Evolutionary conservation across 192 early-diverging fungal genomes (phyloP), one percentile per base, ranked within the genome.

Genomic region (Rhizoclosmatium sp.): DNA sequence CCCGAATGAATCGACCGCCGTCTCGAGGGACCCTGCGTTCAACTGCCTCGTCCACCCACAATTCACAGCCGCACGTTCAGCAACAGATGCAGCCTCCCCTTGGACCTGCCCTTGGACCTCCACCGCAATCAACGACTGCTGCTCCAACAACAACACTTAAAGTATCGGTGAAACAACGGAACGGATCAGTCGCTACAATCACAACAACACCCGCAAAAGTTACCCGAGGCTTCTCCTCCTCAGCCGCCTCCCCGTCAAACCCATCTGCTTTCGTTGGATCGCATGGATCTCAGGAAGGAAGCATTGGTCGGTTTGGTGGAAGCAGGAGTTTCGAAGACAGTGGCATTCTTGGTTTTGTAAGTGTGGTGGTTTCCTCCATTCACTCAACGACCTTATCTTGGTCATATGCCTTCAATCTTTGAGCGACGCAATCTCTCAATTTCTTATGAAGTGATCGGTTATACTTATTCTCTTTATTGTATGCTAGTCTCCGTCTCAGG

Each of bases 151-250:
- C 65, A 3, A 67, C 58, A 2, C 75, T 76, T 1, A 31, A 62
- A 54, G 65, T 76, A 2, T 39, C n/a, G 47, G 75, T 76, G 19
- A 76, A 76, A 31, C 75, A 76, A 44, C 61, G 64, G 2, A 76
- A 76, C 58, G 75, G 75, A 46, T 51, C 45, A 14, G 31, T 76
- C 61, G 75, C 75, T n/a, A 76, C 75, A 31, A 65, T 76, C 65
- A 76, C 75, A 67, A 76, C 75, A 19, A 62, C 64, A 10, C 75
- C 75, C 4, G 64, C 61, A 23, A 76, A 76, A 76, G 75, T 76
- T 9, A 76, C 75, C 31, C 61, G 61, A 31, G 75, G 75, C 19
- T 76, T 76, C 64, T 19, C 10, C 54, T 47, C 46, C 39, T 47
- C 62, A 7, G 19, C 61, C 40, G 46, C 75, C 12, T 7, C 9